Base-by-base conservation (phyloP, 768 basidiomycete species). In the Mycena vulgaris region DNA sequence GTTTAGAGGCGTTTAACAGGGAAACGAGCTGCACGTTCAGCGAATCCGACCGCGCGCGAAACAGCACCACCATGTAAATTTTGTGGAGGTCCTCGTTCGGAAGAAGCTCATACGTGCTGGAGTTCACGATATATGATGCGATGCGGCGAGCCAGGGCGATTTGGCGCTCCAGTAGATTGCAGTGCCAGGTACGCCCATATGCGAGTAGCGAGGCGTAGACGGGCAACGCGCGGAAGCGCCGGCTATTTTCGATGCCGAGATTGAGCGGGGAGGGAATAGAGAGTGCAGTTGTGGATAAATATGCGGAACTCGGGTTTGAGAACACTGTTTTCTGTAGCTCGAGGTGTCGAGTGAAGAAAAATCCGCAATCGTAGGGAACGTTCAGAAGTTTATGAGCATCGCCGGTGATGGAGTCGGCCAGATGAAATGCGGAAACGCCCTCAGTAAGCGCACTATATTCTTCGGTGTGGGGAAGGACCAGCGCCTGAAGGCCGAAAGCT, bases 401-500 rank as follows among this genome's bases (percentile, higher is more conserved):
- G 0, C 72, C 72, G 17, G 72, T 55, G 23, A 73, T 52, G 1
- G 72, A 73, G 33, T 73, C 68, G 6, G 68, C 72, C 3, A 73
- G 57, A n/a, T 70, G 48, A 10, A 73, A 14, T 2, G 40, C 30
- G 0, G 45, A 27, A 21, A 73, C 65, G 11, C 61, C 72, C 0
- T 66, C 68, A 6, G 16, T 49, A 25, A 73, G 60, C 1, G 47
- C 19, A 3, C 28, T 25, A 21, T 73, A 63, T 14, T 45, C 31
- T 35, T 58, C 27, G n/a, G 62, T 59, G 5, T 64, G 53, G 2
- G 68, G 65, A 1, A 66, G 72, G 21, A 70, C 37, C 7, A 25
- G 48, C n/a, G 72, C 72, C 25, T 69, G 68, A 17, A 73, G 67
- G 5, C 72, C 72, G 30, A 73, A 69, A 17, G 72, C 68, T 73